phyloP scores from a whole-genome alignment of 257 asterid species.

The Eucommia ulmoides region DNA sequence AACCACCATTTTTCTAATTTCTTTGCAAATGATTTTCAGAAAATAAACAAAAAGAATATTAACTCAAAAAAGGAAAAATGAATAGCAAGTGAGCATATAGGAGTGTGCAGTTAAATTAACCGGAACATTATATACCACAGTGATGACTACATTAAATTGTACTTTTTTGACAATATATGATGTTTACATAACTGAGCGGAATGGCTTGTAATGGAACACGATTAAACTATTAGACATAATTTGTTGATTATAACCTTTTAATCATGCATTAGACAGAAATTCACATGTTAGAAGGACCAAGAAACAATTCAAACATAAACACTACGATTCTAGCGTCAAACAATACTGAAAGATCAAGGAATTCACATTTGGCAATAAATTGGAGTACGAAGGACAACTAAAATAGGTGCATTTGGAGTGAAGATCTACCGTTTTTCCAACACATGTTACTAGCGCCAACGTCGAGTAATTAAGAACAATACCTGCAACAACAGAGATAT shows the following conservation, averaged over 20 bases:
- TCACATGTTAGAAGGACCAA: background rate
- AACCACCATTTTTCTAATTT: no score
- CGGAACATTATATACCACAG: background rate
- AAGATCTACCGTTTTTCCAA: no score
- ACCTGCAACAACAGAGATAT: constrained; percentile 80
- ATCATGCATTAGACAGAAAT: background rate
- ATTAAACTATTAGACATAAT: background rate
- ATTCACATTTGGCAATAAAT: background rate
- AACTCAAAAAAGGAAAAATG: background rate
- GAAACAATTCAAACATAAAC: no score
- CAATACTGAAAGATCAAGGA: no score
- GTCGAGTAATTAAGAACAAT: background rate
- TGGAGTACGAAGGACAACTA: background rate
- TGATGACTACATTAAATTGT: background rate
- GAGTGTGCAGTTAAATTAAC: no score
- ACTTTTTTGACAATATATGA: background rate
- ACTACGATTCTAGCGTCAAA: no score
- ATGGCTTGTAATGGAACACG: background rate
- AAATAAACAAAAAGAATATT: background rate
- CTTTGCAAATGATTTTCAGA: no score
- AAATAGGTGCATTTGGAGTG: background rate
- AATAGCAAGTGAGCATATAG: background rate
- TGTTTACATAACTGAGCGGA: background rate
- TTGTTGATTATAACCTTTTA: no score
- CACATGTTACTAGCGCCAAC: no score